Percentiles rank a stretch among this genome's conserved stretches.
phyloP scores from a whole-genome alignment of 768 basidiomycete genomes.

The Lactarius trivialis region DNA sequence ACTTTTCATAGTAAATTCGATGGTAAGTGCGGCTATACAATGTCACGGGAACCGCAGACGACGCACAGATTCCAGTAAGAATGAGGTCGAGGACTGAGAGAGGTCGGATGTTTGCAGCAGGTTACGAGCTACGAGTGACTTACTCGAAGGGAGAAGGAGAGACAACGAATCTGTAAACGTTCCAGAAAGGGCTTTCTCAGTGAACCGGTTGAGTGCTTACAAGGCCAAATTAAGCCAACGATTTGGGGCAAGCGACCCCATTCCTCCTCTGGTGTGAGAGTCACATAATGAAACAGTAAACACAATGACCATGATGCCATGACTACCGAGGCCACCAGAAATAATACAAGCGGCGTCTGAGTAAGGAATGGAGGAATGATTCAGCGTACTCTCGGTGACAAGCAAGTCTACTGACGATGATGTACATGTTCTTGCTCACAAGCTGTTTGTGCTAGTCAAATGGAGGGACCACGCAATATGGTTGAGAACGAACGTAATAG shows the following conservation, averaged over 20 bases:
- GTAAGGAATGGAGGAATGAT: neutral
- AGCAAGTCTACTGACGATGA: neutral
- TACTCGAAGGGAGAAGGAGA: slow-evolving; percentile 13
- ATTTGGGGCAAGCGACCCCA: neutral
- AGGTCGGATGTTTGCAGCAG: neutral
- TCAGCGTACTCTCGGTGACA: neutral
- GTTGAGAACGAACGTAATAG: slow-evolving; percentile 6
- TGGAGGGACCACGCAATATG: neutral
- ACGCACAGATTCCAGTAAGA: slow-evolving; percentile 9
- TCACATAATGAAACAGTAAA: neutral
- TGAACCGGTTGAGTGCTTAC: slow-evolving; percentile 1
- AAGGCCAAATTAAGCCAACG: slow-evolving; percentile 1
- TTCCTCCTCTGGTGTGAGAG: neutral
- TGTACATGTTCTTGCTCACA: neutral
- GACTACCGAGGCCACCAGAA: slow-evolving; percentile 2
- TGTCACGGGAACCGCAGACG: neutral
- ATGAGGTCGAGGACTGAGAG: slow-evolving; percentile 9
- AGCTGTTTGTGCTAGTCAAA: slow-evolving; percentile 3
- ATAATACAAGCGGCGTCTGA: slow-evolving; percentile 1
- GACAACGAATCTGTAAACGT: neutral
- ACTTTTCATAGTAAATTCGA: neutral
- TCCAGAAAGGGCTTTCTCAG: neutral
- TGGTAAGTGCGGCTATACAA: neutral
- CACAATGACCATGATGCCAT: neutral
- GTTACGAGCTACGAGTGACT: neutral